Conservation (phyloP, 2,329 filamentous ascomycete species). For the Fusarium graminum region DNA sequence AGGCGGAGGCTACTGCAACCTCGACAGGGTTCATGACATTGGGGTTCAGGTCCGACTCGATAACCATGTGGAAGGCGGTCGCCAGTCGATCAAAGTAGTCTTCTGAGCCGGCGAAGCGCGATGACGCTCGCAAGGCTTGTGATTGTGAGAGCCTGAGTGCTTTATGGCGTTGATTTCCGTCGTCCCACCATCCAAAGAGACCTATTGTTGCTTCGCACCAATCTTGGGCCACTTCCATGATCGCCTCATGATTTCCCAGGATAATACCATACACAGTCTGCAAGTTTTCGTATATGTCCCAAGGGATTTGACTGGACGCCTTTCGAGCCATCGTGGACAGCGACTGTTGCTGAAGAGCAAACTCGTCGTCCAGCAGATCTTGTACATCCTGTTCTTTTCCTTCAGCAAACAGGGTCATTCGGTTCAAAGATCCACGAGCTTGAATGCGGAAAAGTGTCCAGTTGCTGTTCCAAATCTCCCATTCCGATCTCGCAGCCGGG, state of each 20-base stretch:
- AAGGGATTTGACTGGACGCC: slow-evolving; percentile 88
- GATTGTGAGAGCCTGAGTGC: slow-evolving; percentile 57
- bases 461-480: slow-evolving; percentile 84
- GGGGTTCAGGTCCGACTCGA: slow-evolving; percentile 78
- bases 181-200: slow-evolving; percentile 92
- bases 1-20: slow-evolving; percentile 82
- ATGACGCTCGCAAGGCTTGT: slow-evolving; percentile 54
- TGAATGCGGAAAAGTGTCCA: slow-evolving; percentile 88
- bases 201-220: slow-evolving; percentile 92
- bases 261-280: slow-evolving; percentile 84
- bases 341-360: slow-evolving; percentile 61
- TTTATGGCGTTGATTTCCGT: slow-evolving; percentile 68
- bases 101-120: slow-evolving; percentile 67
- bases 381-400: slow-evolving; percentile 68
- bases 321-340: slow-evolving; percentile 77
- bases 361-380: slow-evolving; percentile 50
- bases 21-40: slow-evolving; percentile 82
- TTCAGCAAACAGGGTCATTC: slow-evolving; percentile 83
- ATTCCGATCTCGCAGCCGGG: slow-evolving; percentile 77
- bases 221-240: slow-evolving; percentile 83
- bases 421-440: slow-evolving; percentile 75
- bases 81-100: slow-evolving; percentile 81
- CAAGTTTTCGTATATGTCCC: slow-evolving; percentile 89
- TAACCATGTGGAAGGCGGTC: slow-evolving; percentile 76
- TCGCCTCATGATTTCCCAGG: slow-evolving; percentile 79